phyloP scores from a whole-genome alignment of 495 filamentous ascomycete genomes.

The Penicillium goetzii region DNA sequence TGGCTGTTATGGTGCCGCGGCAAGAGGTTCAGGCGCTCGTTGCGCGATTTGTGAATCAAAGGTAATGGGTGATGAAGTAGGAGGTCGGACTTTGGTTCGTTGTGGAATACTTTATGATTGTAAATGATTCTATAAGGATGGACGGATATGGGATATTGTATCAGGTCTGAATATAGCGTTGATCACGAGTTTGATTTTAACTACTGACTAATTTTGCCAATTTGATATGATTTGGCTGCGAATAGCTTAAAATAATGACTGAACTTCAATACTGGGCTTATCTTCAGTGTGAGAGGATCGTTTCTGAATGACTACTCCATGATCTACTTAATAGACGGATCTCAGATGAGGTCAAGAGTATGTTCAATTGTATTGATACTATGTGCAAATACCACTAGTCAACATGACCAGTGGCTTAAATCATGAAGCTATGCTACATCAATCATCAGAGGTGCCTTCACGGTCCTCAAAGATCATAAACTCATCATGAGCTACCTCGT shows the following conservation, averaged over 20 bases:
- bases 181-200: not conserved
- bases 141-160: not conserved
- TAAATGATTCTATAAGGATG: not conserved
- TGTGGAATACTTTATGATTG: not conserved
- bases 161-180: not conserved
- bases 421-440: constrained; percentile 22
- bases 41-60: not conserved
- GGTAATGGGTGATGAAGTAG: not conserved
- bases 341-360: not conserved
- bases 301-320: not conserved
- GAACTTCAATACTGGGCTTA: not conserved
- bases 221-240: not conserved
- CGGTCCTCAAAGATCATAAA: constrained; percentile 67
- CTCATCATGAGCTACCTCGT: constrained; percentile 45
- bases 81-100: not conserved
- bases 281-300: not conserved
- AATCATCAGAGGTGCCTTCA: constrained; percentile 42
- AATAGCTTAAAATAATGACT: not conserved
- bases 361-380: constrained; percentile 12
- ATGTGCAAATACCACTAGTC: not conserved
- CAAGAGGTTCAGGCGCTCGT: constrained; percentile 3
- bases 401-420: not conserved
- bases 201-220: not conserved
- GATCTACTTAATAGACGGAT: not conserved
- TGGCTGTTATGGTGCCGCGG: not conserved